These are phyloP conservation scores for Thermothielavioides terrestris DNA, from an alignment of 495 filamentous ascomycete species.

Conservation along the genomic window DNA sequence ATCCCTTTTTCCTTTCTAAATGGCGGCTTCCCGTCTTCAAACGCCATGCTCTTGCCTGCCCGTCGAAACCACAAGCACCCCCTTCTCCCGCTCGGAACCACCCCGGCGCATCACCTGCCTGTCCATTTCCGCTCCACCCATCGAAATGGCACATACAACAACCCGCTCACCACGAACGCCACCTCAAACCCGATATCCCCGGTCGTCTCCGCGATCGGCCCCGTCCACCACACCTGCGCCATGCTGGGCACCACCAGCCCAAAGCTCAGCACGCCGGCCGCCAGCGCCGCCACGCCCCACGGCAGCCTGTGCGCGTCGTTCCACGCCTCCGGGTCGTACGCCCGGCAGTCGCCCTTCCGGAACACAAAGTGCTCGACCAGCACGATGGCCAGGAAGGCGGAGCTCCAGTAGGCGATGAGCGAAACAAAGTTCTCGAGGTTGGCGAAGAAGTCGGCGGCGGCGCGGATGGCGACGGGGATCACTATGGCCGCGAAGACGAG, in stretches of 20 bases:
- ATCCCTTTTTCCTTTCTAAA: not conserved
- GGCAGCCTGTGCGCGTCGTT: conserved; percentile 38
- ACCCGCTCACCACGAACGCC: conserved; percentile 39
- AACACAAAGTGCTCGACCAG: conserved; percentile 44
- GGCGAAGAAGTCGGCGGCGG: conserved; percentile 42
- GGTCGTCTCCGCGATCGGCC: conserved; percentile 45
- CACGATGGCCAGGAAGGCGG: conserved; percentile 44
- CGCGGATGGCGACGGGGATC: conserved; percentile 44
- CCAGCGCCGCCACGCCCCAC: conserved; percentile 40
- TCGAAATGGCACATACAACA: conserved; percentile 41
- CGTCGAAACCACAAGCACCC: not conserved
- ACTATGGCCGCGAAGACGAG: conserved; percentile 42
- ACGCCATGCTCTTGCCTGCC: not conserved
- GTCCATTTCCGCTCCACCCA: conserved; percentile 29
- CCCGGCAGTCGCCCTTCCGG: conserved; percentile 23
- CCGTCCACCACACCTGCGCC: conserved; percentile 48
- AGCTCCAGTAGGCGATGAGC: conserved; percentile 49
- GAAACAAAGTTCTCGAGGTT: conserved; percentile 47
- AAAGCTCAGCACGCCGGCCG: conserved; percentile 30
- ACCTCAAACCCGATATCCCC: conserved; percentile 54
- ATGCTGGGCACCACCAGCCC: conserved; percentile 45
- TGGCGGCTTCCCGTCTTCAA: not conserved
- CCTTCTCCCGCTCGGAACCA: too few species aligned
- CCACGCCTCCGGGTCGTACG: conserved; percentile 42
- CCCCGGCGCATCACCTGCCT: conserved; percentile 10